Percentiles rank a stretch among this genome's conserved stretches.
Evolutionary conservation across 176 grass and related monocot species (phyloP).

Genomic region (Avena sativa): DNA sequence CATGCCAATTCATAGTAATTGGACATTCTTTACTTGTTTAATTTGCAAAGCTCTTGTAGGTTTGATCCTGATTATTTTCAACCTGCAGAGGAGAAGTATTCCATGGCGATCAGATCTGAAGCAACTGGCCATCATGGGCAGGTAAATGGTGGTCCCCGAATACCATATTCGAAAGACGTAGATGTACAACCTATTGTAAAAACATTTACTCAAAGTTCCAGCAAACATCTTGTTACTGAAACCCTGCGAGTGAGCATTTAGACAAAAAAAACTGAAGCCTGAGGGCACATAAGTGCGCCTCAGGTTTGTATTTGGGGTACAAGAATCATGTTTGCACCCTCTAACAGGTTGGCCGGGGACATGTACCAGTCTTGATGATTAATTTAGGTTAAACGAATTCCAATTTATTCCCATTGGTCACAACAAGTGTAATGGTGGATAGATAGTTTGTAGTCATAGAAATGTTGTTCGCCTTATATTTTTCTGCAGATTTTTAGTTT

Average conservation of each 20-base stretch:
- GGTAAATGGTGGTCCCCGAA: slow-evolving; percentile 59
- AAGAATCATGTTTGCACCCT: slow-evolving; percentile 47
- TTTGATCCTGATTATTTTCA: slow-evolving; percentile 47
- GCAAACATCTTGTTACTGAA: slow-evolving; percentile 57
- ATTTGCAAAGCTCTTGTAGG: slow-evolving; percentile 22
- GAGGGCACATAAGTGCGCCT: slow-evolving; percentile 47
- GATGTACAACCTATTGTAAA: slow-evolving; percentile 56
- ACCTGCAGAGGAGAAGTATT: slow-evolving; percentile 64
- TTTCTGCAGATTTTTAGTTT: slow-evolving; percentile 18
- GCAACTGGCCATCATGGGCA: slow-evolving; percentile 52
- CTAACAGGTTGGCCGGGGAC: slow-evolving; percentile 46
- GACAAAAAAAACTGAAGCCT: slow-evolving; percentile 68
- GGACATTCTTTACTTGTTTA: neutral
- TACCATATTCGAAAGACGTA: slow-evolving; percentile 45
- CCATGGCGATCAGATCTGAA: slow-evolving; percentile 65
- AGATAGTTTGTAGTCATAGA: slow-evolving; percentile 51
- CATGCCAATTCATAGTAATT: slow-evolving; percentile 31
- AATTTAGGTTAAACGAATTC: slow-evolving; percentile 50
- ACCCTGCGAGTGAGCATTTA: slow-evolving; percentile 46
- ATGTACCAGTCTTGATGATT: slow-evolving; percentile 54
- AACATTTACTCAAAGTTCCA: slow-evolving; percentile 61
- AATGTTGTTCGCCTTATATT: slow-evolving; percentile 19
- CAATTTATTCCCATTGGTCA: slow-evolving; percentile 43
- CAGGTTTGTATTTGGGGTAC: slow-evolving; percentile 50
- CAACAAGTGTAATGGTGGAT: slow-evolving; percentile 64